These are phyloP conservation scores for Aspergillus olivimuriae DNA, from an alignment of 495 filamentous ascomycete species.

Conservation along the genomic window DNA sequence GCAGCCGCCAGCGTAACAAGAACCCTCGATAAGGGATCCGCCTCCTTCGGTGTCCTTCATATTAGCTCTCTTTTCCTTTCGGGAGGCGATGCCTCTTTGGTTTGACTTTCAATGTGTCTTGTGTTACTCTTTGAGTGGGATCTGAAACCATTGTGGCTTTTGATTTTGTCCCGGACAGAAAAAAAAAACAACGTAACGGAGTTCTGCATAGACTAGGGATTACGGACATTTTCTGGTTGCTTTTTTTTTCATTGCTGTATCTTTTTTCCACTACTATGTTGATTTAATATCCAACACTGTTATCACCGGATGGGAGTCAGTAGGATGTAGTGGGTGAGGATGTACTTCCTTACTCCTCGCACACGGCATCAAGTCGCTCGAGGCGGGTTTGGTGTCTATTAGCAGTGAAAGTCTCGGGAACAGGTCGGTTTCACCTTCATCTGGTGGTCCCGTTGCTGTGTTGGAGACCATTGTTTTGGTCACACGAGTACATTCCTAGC, in stretches of 20 bases:
- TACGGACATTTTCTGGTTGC: no score
- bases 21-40: conserved; percentile 10
- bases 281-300: no score
- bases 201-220: conserved; percentile 13
- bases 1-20: conserved; percentile 21
- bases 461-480: no score
- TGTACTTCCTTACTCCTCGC: no score
- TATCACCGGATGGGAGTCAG: no score
- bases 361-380: no score
- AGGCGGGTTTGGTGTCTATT: no score
- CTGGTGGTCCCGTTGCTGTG: no score
- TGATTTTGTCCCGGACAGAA: not conserved
- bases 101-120: conserved; percentile 2
- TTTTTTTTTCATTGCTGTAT: not conserved
- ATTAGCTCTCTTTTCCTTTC: conserved; percentile 4
- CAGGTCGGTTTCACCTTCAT: no score
- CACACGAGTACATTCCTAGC: no score
- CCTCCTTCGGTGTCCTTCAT: not conserved
- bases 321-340: no score
- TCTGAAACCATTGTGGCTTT: conserved; percentile 3
- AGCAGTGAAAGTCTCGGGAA: no score
- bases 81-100: conserved; percentile 1
- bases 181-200: conserved; percentile 12
- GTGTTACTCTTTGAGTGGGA: conserved; percentile 6
- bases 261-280: not conserved